A percentile compares a stretch with the other conserved stretches of the same genome.
phyloP scores from a whole-genome alignment of 257 asterid genomes.

The Gynochthodes officinalis region DNA sequence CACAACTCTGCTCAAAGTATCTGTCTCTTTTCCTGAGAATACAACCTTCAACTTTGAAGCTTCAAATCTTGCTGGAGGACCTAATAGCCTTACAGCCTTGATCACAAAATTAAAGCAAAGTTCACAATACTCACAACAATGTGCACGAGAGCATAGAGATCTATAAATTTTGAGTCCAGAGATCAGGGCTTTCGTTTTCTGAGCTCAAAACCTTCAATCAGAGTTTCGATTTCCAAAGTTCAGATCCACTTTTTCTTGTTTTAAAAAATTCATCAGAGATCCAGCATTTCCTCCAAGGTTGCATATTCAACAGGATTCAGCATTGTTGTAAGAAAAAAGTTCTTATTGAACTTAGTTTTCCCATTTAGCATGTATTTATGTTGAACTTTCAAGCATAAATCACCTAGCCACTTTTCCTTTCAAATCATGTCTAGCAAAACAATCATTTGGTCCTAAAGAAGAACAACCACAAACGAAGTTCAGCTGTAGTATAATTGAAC shows the following conservation, averaged over 20 bases:
- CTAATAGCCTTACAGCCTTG: constrained; percentile 81
- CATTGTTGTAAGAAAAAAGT: too few relatives aligned
- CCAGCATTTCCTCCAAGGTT: not conserved
- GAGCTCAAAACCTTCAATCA: not conserved
- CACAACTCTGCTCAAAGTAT: constrained; percentile 37
- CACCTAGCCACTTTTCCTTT: not conserved
- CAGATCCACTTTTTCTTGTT: not conserved
- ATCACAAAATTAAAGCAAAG: not conserved
- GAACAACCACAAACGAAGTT: not conserved
- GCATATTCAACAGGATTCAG: not conserved
- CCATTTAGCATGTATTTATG: not conserved
- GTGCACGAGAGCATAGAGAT: not conserved
- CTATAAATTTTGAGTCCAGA: not conserved
- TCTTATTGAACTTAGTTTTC: too few relatives aligned
- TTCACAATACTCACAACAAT: not conserved
- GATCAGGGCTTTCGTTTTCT: not conserved
- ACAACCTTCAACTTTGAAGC: constrained; percentile 76
- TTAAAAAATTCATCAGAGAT: not conserved
- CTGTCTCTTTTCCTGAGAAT: constrained; percentile 53
- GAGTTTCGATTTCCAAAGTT: not conserved
- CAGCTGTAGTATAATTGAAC: not conserved
- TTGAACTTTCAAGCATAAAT: not conserved
- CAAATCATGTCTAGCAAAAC: not conserved
- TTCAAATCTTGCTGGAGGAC: constrained; percentile 92
- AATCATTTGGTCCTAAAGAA: not conserved